Base-by-base conservation (phyloP, 2,329 filamentous ascomycete species). In the Proliferodiscus dingleyae region DNA sequence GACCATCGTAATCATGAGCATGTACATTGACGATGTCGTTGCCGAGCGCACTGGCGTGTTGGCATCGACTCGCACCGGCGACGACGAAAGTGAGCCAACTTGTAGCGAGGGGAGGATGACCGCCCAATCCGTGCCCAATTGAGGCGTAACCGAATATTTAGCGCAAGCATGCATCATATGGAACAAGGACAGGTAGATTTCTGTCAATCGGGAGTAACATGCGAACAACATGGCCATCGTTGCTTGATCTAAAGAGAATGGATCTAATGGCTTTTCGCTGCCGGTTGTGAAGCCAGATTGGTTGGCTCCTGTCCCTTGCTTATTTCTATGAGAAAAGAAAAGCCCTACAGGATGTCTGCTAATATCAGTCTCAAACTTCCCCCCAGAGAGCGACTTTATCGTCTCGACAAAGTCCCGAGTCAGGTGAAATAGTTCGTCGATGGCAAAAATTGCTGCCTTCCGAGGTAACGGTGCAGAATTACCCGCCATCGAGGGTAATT, bases 81-180 rank as follows among this genome's bases (percentile, higher is more conserved):
- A 23, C 5, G 36, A 37, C 4, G 10, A 10, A 23, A 30, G 10
- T 13, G 36, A 40, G 5, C 46, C 46, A 34, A 48, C 29, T 45
- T 48, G 24, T 9, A 44, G 15, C 26, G 21, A 18, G 11, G 46
- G 46, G 16, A 48, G 46, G 23, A 48, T 36, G 29, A 32, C 29
- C 13, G 29, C 29, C 29, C 29, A 23, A 41, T 41, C 32, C 13
- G 33, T 41, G 13, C 19, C 34, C 6, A 39, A 2, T 13, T 22
- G 29, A 9, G 46, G 46, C 3, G 26, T 4, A 11, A 37, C 13
- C 10, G 41, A 44, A 30, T 37, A 24, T 28, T 48, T 22, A 36
- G 37, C 41, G 19, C 46, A 48, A 30, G 37, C 46, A 44, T 41
- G 41, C 37, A 48, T 45, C 41, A 45, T 44, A 18, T 45, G 24